These are phyloP conservation scores for Spinacia oleracea DNA, from an alignment of 179 eudicot species.

Conservation along the genomic window DNA sequence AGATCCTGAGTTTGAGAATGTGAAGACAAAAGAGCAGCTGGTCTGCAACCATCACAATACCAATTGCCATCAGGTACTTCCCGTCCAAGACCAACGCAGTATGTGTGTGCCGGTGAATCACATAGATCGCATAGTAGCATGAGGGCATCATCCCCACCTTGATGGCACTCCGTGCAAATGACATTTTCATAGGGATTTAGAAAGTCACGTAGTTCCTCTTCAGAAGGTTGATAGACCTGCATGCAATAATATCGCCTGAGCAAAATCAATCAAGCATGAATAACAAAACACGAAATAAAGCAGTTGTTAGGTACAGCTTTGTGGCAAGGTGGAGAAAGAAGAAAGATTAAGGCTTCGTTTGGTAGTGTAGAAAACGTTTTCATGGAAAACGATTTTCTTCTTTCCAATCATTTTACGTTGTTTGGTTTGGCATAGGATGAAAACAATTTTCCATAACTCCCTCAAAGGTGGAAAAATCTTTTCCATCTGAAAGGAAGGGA, in stretches of 20 bases:
- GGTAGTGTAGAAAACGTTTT: too few relatives aligned
- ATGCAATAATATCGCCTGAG: constrained; percentile 21
- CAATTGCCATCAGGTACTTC: constrained; percentile 95
- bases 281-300: neutral
- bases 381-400: too few relatives aligned
- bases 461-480: too few relatives aligned
- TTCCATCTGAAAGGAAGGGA: too few relatives aligned
- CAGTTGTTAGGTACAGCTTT: neutral
- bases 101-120: constrained; percentile 97
- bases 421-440: too few relatives aligned
- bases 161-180: constrained; percentile 86
- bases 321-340: neutral
- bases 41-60: constrained; percentile 96
- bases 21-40: constrained; percentile 54
- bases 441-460: too few relatives aligned
- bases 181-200: constrained; percentile 84
- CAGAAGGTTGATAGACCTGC: constrained; percentile 89
- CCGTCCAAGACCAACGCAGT: constrained; percentile 83
- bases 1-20: constrained; percentile 45
- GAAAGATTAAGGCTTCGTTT: too few relatives aligned
- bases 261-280: constrained; percentile 12
- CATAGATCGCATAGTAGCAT: constrained; percentile 92
- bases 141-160: constrained; percentile 89
- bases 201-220: constrained; percentile 79
- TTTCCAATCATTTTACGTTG: too few relatives aligned